These are phyloP conservation scores for Narthecium ossifragum DNA, from an alignment of 106 monocot genomes.

Conservation along the genomic window DNA sequence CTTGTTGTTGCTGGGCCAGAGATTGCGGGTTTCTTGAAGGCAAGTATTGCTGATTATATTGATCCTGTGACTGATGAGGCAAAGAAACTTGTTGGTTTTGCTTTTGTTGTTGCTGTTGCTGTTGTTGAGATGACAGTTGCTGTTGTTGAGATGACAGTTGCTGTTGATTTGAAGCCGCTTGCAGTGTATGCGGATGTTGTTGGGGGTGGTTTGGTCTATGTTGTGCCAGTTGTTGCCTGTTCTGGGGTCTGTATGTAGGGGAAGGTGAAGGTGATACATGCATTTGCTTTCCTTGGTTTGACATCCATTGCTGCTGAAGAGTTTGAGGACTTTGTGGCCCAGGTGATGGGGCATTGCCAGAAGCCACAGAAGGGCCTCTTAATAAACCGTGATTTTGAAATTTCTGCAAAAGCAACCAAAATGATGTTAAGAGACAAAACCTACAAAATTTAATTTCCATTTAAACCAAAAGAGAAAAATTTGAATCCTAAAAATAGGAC, in stretches of 20 bases:
- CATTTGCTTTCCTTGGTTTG: conserved; percentile 41
- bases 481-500: background rate
- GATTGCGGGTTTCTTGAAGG: conserved; percentile 32
- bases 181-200: conserved; percentile 24
- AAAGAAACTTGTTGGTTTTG: conserved; percentile 5
- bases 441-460: background rate
- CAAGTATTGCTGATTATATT: conserved; percentile 20
- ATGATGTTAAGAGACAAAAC: background rate
- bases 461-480: background rate
- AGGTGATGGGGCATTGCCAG: conserved; percentile 18
- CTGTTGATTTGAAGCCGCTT: conserved; percentile 17
- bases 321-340: conserved; percentile 39
- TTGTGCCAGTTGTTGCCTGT: conserved; percentile 37
- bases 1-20: conserved; percentile 24
- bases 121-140: conserved; percentile 23
- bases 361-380: conserved; percentile 32
- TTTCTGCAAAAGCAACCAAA: conserved; percentile 47
- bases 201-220: conserved; percentile 40
- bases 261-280: conserved; percentile 32
- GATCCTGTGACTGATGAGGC: conserved; percentile 19
- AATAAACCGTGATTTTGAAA: conserved; percentile 38
- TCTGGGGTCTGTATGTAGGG: conserved; percentile 47
- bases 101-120: conserved; percentile 9
- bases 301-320: conserved; percentile 44
- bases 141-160: conserved; percentile 31